Evolutionary conservation across 2,329 filamentous ascomycete species (phyloP).

Genomic region (Apiospora koreana): DNA sequence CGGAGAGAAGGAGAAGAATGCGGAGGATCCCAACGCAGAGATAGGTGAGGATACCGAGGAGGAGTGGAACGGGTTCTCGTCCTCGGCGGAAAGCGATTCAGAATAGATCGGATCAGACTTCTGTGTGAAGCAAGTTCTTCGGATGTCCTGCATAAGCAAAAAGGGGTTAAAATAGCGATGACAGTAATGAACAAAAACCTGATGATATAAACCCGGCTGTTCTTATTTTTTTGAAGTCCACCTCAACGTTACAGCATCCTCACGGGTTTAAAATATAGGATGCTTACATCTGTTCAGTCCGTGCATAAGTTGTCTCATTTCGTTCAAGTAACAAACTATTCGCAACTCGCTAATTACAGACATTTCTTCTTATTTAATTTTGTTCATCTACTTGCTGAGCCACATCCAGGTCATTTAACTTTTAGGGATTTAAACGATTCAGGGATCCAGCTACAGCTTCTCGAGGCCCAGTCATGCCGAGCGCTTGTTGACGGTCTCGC

Average conservation of each 20-base stretch:
- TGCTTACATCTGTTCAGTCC: neutral
- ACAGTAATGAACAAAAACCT: neutral
- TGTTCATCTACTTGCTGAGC: neutral
- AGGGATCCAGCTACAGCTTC: neutral
- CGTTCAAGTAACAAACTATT: neutral
- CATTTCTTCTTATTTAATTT: neutral
- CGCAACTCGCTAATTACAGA: neutral
- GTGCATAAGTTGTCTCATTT: neutral
- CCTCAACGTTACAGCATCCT: neutral
- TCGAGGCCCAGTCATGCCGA: conserved; percentile 1
- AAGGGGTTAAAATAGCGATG: neutral
- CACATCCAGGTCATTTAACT: neutral
- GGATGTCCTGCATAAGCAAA: neutral
- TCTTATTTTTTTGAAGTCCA: neutral
- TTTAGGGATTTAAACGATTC: neutral
- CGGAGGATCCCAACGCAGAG: conserved; percentile 31
- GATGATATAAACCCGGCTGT: neutral
- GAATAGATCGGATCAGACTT: neutral
- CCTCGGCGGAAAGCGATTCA: conserved; percentile 11
- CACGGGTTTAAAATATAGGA: neutral
- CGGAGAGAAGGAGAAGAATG: conserved; percentile 49
- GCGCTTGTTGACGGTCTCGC: conserved; percentile 73
- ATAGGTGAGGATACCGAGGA: conserved; percentile 51
- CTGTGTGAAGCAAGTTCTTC: neutral
- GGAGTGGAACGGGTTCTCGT: conserved; percentile 60